A percentile compares a stretch with the other conserved stretches of the same genome.
Conservation (phyloP, 1,284 basidiomycete genomes). For the Schizopora paradoxa region DNA sequence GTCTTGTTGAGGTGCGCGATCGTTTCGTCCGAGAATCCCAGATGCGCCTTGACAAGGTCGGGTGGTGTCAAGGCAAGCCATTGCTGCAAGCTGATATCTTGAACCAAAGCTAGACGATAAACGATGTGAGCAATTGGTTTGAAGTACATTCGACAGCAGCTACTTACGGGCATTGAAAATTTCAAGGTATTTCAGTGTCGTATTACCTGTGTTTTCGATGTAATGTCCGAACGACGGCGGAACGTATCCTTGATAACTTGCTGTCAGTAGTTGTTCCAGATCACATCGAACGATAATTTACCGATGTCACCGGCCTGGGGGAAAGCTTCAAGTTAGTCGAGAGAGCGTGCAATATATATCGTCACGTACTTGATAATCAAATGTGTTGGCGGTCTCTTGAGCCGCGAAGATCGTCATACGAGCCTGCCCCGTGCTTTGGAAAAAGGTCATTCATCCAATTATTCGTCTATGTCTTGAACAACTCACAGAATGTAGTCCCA, state of each 20-base stretch:
- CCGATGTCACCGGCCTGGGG: slow-evolving; percentile 55
- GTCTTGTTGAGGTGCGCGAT: slow-evolving; percentile 48
- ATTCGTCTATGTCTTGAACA: slow-evolving; percentile 15
- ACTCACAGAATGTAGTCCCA: slow-evolving; percentile 51
- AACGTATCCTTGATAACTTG: slow-evolving; percentile 39
- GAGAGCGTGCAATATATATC: not conserved
- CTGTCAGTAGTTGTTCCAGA: slow-evolving; percentile 10
- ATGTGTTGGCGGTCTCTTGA: slow-evolving; percentile 56
- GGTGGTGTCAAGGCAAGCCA: slow-evolving; percentile 66
- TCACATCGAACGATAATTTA: slow-evolving; percentile 19
- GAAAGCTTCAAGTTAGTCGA: slow-evolving; percentile 10
- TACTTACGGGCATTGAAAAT: slow-evolving; percentile 52
- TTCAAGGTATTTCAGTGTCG: slow-evolving; percentile 56
- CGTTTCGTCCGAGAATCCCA: slow-evolving; percentile 47
- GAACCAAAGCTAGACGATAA: slow-evolving; percentile 40
- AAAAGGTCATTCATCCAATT: not conserved
- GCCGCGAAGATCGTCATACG: slow-evolving; percentile 63
- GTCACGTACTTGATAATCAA: slow-evolving; percentile 49
- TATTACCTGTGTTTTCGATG: slow-evolving; percentile 66
- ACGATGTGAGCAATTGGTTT: not conserved
- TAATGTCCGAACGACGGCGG: slow-evolving; percentile 58
- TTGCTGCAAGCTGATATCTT: slow-evolving; percentile 62
- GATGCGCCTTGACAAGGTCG: slow-evolving; percentile 54
- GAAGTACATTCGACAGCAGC: not conserved
- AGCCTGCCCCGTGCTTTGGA: slow-evolving; percentile 43